A percentile compares a stretch with the other conserved stretches of the same genome.
These are phyloP conservation scores for Symbiotaphrina buchneri DNA, from an alignment of 495 filamentous ascomycete species.

Conservation along the genomic window DNA sequence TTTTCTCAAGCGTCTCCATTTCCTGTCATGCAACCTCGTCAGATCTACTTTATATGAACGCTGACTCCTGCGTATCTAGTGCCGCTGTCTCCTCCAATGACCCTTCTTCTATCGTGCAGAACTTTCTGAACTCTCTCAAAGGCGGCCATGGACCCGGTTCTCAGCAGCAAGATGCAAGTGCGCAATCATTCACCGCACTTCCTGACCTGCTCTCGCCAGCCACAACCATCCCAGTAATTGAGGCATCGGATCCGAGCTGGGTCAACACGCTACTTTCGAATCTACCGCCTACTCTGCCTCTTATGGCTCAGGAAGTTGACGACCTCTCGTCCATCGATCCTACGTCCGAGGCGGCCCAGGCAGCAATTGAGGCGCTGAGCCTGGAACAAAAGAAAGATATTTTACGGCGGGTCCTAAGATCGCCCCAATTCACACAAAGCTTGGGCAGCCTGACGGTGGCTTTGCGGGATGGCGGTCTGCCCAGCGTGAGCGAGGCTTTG, in stretches of 20 bases:
- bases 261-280: slow-evolving; percentile 55
- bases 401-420: slow-evolving; percentile 61
- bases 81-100: slow-evolving; percentile 15
- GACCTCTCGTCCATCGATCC: slow-evolving; percentile 35
- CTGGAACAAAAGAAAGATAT: slow-evolving; percentile 61
- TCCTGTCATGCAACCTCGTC: too few species aligned
- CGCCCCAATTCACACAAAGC: slow-evolving; percentile 80
- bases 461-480: slow-evolving; percentile 77
- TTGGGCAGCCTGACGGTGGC: slow-evolving; percentile 65
- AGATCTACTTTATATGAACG: too few species aligned
- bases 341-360: slow-evolving; percentile 37
- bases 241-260: slow-evolving; percentile 34
- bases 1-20: background rate
- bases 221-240: slow-evolving; percentile 53
- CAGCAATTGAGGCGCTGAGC: slow-evolving; percentile 52
- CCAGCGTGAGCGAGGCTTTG: slow-evolving; percentile 71
- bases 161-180: slow-evolving; percentile 21
- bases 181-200: slow-evolving; percentile 59
- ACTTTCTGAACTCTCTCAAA: slow-evolving; percentile 69
- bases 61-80: slow-evolving; percentile 6
- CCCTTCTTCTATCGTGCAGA: slow-evolving; percentile 49
- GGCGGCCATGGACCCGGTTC: slow-evolving; percentile 21
- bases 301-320: slow-evolving; percentile 45
- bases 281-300: slow-evolving; percentile 49
- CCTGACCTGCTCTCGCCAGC: slow-evolving; percentile 62